These are phyloP conservation scores for Schoenoplectus triqueter DNA, from an alignment of 202 grass and related monocot genomes.

Conservation along the genomic window DNA sequence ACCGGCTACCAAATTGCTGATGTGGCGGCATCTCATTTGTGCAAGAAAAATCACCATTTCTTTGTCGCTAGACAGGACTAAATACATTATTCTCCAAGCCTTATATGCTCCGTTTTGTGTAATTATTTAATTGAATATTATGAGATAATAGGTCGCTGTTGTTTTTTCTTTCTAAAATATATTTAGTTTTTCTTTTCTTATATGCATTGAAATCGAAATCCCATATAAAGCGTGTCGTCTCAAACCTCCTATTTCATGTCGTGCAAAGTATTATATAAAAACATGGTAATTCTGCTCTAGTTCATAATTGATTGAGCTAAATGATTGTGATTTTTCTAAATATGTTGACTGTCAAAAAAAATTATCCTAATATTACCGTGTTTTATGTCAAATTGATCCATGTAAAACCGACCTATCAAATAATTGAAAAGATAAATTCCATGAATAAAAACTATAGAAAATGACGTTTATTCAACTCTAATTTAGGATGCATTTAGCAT, in stretches of 20 bases:
- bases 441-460: not conserved
- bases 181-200: too few relatives aligned
- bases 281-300: too few relatives aligned
- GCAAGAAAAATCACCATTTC: slow-evolving; percentile 20
- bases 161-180: not conserved
- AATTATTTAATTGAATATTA: slow-evolving; percentile 63
- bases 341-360: too few relatives aligned
- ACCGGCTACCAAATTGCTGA: not conserved
- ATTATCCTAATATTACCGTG: too few relatives aligned
- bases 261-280: not conserved
- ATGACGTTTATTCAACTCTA: not conserved
- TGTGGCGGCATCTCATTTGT: slow-evolving; percentile 21
- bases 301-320: too few relatives aligned
- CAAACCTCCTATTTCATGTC: not conserved
- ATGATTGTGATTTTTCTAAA: too few relatives aligned
- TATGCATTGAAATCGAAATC: too few relatives aligned
- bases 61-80: not conserved
- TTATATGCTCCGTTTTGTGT: slow-evolving; percentile 69
- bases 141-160: slow-evolving; percentile 42
- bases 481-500: not conserved
- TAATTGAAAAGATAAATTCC: not conserved
- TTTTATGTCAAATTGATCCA: not conserved
- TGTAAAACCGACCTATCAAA: not conserved
- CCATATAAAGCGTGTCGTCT: not conserved
- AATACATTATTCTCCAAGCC: not conserved